These are phyloP conservation scores for Pseudocercospora cruenta DNA, from an alignment of 2,329 filamentous ascomycete genomes.

Conservation along the genomic window DNA sequence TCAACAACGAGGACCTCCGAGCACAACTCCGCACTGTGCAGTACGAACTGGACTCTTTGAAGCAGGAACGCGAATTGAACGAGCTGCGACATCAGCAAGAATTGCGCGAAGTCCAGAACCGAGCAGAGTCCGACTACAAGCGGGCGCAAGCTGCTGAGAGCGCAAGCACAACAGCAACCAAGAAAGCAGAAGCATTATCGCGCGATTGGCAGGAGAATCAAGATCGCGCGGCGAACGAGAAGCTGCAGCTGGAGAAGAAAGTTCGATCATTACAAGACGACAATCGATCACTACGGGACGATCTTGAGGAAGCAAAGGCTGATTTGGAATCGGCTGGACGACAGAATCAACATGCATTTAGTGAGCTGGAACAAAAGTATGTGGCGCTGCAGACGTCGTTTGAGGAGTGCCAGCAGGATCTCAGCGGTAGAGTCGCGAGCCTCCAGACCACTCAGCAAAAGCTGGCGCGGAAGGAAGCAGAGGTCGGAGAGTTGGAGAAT, in stretches of 20 bases:
- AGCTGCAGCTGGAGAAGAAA: conserved; percentile 58
- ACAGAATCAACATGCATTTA: conserved; percentile 62
- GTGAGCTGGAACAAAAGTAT: conserved; percentile 65
- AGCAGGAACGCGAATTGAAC: conserved; percentile 83
- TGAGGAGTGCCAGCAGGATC: conserved; percentile 64
- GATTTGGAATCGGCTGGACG: conserved; percentile 71
- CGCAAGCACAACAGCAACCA: conserved; percentile 53
- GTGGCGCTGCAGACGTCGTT: conserved; percentile 56
- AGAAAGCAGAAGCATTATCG: conserved; percentile 58
- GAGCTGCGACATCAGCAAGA: conserved; percentile 81
- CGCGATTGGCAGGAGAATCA: conserved; percentile 60
- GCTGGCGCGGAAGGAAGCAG: conserved; percentile 68
- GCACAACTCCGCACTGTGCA: conserved; percentile 85
- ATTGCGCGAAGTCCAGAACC: conserved; percentile 75
- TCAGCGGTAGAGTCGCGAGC: conserved; percentile 58
- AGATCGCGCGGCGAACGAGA: conserved; percentile 60
- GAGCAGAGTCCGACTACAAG: conserved; percentile 84
- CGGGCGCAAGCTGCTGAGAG: conserved; percentile 61
- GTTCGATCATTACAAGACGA: conserved; percentile 66
- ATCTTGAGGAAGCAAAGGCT: conserved; percentile 80
- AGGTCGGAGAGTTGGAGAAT: conserved; percentile 76
- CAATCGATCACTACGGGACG: conserved; percentile 74
- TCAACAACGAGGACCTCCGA: conserved; percentile 75
- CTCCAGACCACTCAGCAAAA: conserved; percentile 67
- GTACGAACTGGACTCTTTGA: conserved; percentile 84